phyloP scores from a whole-genome alignment of 495 filamentous ascomycete species.

The Daldinia bambusicola region DNA sequence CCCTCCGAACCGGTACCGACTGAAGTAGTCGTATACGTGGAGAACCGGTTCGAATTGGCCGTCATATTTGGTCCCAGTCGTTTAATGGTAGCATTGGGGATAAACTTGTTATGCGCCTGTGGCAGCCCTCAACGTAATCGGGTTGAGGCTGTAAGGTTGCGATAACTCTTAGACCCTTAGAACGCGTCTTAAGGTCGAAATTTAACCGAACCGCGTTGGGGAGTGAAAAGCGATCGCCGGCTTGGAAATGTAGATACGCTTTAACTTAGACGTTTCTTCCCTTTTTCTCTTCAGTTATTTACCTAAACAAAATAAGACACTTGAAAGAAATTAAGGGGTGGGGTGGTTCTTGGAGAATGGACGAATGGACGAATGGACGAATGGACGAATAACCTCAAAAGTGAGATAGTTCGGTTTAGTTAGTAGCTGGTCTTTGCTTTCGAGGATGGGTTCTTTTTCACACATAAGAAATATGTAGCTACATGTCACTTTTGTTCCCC shows the following conservation, averaged over 20 bases:
- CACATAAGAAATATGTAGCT: constrained; percentile 18
- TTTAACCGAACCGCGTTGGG: constrained; percentile 33
- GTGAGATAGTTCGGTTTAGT: constrained; percentile 12
- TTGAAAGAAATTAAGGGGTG: constrained; percentile 4
- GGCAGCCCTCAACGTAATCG: constrained; percentile 5
- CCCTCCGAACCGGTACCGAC: constrained; percentile 54
- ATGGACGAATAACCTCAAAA: constrained; percentile 20
- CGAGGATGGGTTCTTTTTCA: constrained; percentile 25
- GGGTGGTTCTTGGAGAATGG: background rate
- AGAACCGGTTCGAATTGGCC: constrained; percentile 67
- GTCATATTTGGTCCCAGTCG: constrained; percentile 54
- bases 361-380: constrained; percentile 13
- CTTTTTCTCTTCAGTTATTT: background rate
- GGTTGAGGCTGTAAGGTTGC: constrained; percentile 20
- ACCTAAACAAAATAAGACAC: constrained; percentile 24
- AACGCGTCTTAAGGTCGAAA: constrained; percentile 42
- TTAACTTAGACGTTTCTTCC: too few relatives aligned
- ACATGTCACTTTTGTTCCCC: constrained; percentile 38
- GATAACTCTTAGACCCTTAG: constrained; percentile 36
- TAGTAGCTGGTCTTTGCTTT: constrained; percentile 16
- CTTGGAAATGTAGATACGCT: constrained; percentile 5
- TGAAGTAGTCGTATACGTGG: constrained; percentile 62
- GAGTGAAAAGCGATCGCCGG: constrained; percentile 24
- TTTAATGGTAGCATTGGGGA: constrained; percentile 45
- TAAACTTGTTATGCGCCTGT: constrained; percentile 18